A percentile compares a stretch with the other conserved stretches of the same genome.
These are phyloP conservation scores for Bromus sterilis DNA, from an alignment of 176 grass and related monocot genomes.

Conservation along the genomic window DNA sequence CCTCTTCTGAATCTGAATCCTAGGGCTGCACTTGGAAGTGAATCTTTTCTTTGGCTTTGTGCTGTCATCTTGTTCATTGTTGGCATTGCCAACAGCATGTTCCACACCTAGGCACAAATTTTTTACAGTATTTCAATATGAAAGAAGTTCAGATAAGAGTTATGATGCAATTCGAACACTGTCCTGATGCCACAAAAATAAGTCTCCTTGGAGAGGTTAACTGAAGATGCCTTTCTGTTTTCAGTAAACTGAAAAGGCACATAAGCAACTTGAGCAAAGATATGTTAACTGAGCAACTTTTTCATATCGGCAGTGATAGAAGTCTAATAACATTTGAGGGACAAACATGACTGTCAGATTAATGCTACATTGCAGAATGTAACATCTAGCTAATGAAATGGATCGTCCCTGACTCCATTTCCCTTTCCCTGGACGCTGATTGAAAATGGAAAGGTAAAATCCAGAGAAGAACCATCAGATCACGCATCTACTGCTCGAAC, in stretches of 20 bases:
- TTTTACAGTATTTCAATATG: background rate
- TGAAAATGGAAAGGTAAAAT: background rate
- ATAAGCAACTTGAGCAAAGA: no score
- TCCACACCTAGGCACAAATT: slow-evolving; percentile 9
- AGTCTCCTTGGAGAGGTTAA: background rate
- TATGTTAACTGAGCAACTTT: background rate
- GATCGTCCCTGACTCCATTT: background rate
- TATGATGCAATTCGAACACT: no score
- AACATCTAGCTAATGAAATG: no score
- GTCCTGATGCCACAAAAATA: no score
- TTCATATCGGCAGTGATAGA: no score
- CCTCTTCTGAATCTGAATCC: background rate
- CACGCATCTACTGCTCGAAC: background rate
- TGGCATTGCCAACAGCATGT: background rate
- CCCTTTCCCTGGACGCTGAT: background rate
- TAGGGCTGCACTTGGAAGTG: background rate
- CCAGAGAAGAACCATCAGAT: background rate
- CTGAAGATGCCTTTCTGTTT: background rate
- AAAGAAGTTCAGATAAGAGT: background rate
- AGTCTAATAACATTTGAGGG: background rate
- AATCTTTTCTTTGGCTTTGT: slow-evolving; percentile 8
- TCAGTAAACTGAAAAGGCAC: background rate
- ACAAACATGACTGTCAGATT: background rate
- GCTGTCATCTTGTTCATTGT: background rate
- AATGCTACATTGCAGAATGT: no score